A percentile compares a stretch with the other conserved stretches of the same genome.
These are phyloP conservation scores for Melastoma candidum DNA, from an alignment of 441 rosid species.

Conservation along the genomic window DNA sequence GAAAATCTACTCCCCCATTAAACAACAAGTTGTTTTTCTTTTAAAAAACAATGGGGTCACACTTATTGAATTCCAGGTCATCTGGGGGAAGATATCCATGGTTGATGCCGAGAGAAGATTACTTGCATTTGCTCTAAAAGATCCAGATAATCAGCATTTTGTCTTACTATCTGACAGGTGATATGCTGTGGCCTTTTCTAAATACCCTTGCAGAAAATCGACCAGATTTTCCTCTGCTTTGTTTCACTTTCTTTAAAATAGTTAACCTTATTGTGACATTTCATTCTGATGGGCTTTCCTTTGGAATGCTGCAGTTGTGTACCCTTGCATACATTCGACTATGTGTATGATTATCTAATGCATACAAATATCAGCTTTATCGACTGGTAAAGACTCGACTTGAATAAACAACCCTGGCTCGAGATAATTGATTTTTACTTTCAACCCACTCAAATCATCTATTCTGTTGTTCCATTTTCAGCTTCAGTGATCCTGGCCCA, in stretches of 20 bases:
- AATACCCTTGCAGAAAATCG: background rate
- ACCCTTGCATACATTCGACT: conserved; percentile 44
- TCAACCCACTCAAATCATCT: background rate
- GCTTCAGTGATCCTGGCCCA: conserved; percentile 61
- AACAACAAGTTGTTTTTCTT: background rate
- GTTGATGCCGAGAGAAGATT: conserved; percentile 58
- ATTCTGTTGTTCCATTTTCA: background rate
- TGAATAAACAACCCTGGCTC: background rate
- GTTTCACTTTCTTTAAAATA: background rate
- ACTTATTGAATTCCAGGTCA: conserved; percentile 27
- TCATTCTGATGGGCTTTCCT: conserved; percentile 1
- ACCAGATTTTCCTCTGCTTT: conserved; percentile 2
- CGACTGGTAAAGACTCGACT: conserved; percentile 33
- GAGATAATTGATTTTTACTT: conserved; percentile 4
- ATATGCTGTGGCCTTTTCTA: background rate
- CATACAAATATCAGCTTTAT: conserved; percentile 44
- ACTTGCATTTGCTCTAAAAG: conserved; percentile 45
- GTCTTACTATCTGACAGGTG: conserved; percentile 60
- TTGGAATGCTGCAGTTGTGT: conserved; percentile 34
- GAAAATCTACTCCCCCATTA: too few relatives aligned
- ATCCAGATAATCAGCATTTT: conserved; percentile 54
- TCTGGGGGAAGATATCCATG: conserved; percentile 58
- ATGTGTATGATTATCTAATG: conserved; percentile 40
- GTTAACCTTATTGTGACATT: conserved; percentile 9
- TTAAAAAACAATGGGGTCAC: conserved; percentile 7